These are phyloP conservation scores for Crinitomyces ghanaensis DNA, from an alignment of 805 yeast genomes.

Conservation along the genomic window DNA sequence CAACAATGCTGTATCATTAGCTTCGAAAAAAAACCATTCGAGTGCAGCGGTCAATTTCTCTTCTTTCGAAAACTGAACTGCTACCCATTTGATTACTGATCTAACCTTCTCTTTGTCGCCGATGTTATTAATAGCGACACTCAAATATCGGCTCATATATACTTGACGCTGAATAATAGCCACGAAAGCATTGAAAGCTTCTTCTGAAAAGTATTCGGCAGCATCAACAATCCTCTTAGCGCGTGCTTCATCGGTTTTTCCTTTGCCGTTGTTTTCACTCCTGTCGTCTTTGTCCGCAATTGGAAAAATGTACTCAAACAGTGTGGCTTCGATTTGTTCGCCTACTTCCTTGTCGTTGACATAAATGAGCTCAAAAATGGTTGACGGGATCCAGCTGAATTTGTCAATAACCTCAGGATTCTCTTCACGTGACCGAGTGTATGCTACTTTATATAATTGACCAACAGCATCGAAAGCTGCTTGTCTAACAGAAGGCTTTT, in stretches of 20 bases:
- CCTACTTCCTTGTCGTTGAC: constrained; percentile 62
- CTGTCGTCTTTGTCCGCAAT: constrained; percentile 27
- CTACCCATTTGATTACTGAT: constrained; percentile 44
- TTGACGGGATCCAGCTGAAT: constrained; percentile 49
- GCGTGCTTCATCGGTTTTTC: constrained; percentile 23
- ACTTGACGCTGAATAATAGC: constrained; percentile 60
- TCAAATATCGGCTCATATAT: constrained; percentile 36
- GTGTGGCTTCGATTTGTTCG: constrained; percentile 46
- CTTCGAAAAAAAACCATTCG: constrained; percentile 39
- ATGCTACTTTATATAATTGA: constrained; percentile 40
- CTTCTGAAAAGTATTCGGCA: constrained; percentile 38
- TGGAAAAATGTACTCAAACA: constrained; percentile 55
- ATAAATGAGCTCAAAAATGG: constrained; percentile 53
- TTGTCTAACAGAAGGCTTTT: constrained; percentile 50
- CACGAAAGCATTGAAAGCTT: constrained; percentile 49
- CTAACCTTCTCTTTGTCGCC: constrained; percentile 31
- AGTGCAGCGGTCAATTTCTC: constrained; percentile 40
- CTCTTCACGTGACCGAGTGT: constrained; percentile 20
- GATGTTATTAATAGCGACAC: constrained; percentile 4
- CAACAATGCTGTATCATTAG: constrained; percentile 44
- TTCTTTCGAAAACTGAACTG: constrained; percentile 43
- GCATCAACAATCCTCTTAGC: constrained; percentile 44
- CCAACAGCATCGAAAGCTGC: constrained; percentile 46
- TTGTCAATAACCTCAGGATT: constrained; percentile 24
- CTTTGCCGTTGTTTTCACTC: constrained; percentile 11